phyloP scores from a whole-genome alignment of 257 asterid species.

The Eucommia ulmoides region DNA sequence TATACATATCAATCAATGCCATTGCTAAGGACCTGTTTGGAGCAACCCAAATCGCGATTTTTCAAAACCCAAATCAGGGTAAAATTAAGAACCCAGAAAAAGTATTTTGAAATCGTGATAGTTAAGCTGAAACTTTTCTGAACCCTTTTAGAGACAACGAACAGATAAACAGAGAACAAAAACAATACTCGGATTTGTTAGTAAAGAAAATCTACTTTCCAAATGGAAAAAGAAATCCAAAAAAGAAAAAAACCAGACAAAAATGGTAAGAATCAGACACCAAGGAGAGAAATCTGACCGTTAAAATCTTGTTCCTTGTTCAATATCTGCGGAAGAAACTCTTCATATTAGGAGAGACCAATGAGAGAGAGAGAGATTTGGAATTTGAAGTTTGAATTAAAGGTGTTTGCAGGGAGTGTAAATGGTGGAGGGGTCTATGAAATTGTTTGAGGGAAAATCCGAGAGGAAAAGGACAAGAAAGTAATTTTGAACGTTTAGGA shows the following conservation, averaged over 20 bases:
- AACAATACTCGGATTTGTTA: too few species aligned
- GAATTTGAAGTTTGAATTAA: conserved; percentile 34
- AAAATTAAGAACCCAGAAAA: too few species aligned
- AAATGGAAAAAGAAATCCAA: too few species aligned
- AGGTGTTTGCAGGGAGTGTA: conserved; percentile 3
- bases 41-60: too few species aligned
- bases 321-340: conserved; percentile 7
- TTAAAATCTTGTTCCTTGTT: neutral
- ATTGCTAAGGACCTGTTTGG: too few species aligned
- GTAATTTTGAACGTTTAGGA: conserved; percentile 18
- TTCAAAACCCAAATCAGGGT: too few species aligned
- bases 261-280: neutral
- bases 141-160: too few species aligned
- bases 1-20: too few species aligned
- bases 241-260: neutral
- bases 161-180: too few species aligned
- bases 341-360: conserved; percentile 4
- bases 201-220: too few species aligned
- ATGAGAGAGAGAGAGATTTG: conserved; percentile 1
- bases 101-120: too few species aligned
- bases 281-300: neutral
- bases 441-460: neutral
- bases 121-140: too few species aligned
- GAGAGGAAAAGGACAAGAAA: conserved; percentile 20
- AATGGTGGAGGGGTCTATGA: neutral